Base-by-base conservation (phyloP, 345 rosid genomes). In the Salix suchowensis region DNA sequence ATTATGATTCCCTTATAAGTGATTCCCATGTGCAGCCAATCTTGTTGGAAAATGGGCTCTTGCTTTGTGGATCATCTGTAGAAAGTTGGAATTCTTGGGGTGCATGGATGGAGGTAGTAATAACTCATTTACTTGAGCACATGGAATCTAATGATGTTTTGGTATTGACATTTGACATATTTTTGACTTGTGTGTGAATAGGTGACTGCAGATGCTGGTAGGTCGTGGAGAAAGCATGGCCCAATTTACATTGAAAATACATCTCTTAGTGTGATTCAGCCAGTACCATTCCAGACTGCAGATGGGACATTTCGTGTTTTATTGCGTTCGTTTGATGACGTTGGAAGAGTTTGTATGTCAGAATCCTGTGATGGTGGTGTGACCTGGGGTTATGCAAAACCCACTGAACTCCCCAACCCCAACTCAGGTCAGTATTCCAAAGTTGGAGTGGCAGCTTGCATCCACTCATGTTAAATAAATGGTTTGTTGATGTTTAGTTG, bases 61-160 rank as follows among this genome's bases (percentile, higher is more conserved):
- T 96, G 80, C 91, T 96, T 48, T 96, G 98, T 60, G 96, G 97
- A 83, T 91, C 98, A 69, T 96, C 98, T 4, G 85, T 91, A 32
- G 97, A 93, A 84, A 93, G 97, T 77, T 95, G 98, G 98, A 93
- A 95, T 72, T 93, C 98, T 71, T 93, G 98, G 96, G 98, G 99
- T 48, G 82, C 94, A 13, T 93, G 97, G 97, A 84, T 91, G 80
- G 96, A 95, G 97, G 99, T 95, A 79, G 67, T 80, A 58, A 76
- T 24, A 65, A 36, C 72, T 76, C 68, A 76, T 50, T 36, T 73
- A 34, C 67, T 52, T 15, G 1, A 76, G 64, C 60, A 73, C 67
- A 67, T 76, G 66, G 61, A 72, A 74, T 24, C 54, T 46, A 58
- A 0, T 73, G 30, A 75, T 68, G 23, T 64, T 79, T 75, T 73